phyloP scores from a whole-genome alignment of 768 basidiomycete genomes.

The Psilocybe azurescens region DNA sequence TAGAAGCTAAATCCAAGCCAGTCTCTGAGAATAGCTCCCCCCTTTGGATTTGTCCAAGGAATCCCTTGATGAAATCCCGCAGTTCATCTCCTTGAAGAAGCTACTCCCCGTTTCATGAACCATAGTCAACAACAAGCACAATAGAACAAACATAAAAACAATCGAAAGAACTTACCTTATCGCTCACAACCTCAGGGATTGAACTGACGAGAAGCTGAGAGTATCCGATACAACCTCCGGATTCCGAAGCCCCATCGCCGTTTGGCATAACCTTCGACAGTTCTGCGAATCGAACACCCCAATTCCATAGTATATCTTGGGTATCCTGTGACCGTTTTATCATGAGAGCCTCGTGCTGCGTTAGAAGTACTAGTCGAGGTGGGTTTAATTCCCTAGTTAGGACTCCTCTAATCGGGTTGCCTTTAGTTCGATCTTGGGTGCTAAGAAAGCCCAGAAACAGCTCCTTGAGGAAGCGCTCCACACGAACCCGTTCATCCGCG shows the following conservation, averaged over 20 bases:
- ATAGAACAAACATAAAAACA: slow-evolving; percentile 26
- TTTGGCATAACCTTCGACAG: slow-evolving; percentile 31
- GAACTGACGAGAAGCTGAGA: slow-evolving; percentile 66
- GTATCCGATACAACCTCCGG: slow-evolving; percentile 48
- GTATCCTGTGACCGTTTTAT: slow-evolving; percentile 48
- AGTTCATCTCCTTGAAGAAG: slow-evolving; percentile 74
- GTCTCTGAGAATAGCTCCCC: slow-evolving; percentile 40
- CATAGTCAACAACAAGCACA: slow-evolving; percentile 19
- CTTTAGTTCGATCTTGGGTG: slow-evolving; percentile 34
- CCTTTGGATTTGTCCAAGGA: slow-evolving; percentile 63
- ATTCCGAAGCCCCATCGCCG: slow-evolving; percentile 30
- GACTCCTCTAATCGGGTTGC: slow-evolving; percentile 37
- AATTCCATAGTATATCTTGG: slow-evolving; percentile 57
- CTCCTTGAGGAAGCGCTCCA: slow-evolving; percentile 80
- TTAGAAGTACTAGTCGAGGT: slow-evolving; percentile 66
- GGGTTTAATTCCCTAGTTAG: slow-evolving; percentile 50
- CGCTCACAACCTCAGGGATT: slow-evolving; percentile 73
- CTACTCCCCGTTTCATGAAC: slow-evolving; percentile 38
- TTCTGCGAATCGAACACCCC: slow-evolving; percentile 70
- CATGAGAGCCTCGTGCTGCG: slow-evolving; percentile 62
- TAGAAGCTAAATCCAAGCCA: slow-evolving; percentile 28
- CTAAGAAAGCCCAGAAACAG: slow-evolving; percentile 75
- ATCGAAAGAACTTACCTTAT: slow-evolving; percentile 63
- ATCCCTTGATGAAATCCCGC: slow-evolving; percentile 75
- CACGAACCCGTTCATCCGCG: slow-evolving; percentile 94